phyloP scores from a whole-genome alignment of 2,329 filamentous ascomycete species.

The Nothophoma quercina region DNA sequence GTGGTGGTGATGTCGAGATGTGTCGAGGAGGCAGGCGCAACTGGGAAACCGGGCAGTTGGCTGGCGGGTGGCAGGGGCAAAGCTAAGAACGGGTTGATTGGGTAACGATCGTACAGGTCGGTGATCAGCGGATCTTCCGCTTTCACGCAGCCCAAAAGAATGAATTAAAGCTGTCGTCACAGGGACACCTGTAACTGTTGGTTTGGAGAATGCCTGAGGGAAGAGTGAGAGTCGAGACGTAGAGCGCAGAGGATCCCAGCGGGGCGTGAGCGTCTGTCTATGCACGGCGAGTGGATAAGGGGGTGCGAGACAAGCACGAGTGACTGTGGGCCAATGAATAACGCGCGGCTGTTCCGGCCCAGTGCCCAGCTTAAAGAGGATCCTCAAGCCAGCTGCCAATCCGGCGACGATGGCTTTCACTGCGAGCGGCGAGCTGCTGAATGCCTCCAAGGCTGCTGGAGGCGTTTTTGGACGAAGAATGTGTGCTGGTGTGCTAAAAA shows the following conservation, averaged over 20 bases:
- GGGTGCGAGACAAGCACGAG: slow-evolving; percentile 41
- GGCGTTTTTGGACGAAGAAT: slow-evolving; percentile 6
- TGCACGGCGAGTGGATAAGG: slow-evolving; percentile 33
- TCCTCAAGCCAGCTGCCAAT: slow-evolving; percentile 12
- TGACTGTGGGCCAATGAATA: slow-evolving; percentile 23
- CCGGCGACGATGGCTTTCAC: slow-evolving; percentile 1
- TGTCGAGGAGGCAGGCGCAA: slow-evolving; percentile 27
- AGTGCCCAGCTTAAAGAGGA: slow-evolving; percentile 19
- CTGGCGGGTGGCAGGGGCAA: slow-evolving; percentile 33
- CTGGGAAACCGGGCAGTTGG: slow-evolving; percentile 42
- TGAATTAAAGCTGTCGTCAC: slow-evolving; percentile 30
- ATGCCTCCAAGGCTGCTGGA: slow-evolving; percentile 6
- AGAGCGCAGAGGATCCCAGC: slow-evolving; percentile 28
- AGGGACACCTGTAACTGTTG: slow-evolving; percentile 10
- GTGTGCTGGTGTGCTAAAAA: slow-evolving; percentile 22
- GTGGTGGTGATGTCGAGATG: slow-evolving; percentile 26
- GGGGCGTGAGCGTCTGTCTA: slow-evolving; percentile 28
- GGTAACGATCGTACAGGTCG: slow-evolving; percentile 41
- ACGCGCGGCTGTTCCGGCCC: slow-evolving; percentile 25
- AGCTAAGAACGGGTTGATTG: slow-evolving; percentile 28
- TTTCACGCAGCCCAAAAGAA: slow-evolving; percentile 28
- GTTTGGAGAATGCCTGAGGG: slow-evolving; percentile 36
- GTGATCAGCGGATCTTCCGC: slow-evolving; percentile 39
- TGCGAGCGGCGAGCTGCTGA: slow-evolving; percentile 6
- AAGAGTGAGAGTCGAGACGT: slow-evolving; percentile 32